Evolutionary conservation across 805 yeast species (phyloP).

Genomic region (Saccharomycopsis sp.): DNA sequence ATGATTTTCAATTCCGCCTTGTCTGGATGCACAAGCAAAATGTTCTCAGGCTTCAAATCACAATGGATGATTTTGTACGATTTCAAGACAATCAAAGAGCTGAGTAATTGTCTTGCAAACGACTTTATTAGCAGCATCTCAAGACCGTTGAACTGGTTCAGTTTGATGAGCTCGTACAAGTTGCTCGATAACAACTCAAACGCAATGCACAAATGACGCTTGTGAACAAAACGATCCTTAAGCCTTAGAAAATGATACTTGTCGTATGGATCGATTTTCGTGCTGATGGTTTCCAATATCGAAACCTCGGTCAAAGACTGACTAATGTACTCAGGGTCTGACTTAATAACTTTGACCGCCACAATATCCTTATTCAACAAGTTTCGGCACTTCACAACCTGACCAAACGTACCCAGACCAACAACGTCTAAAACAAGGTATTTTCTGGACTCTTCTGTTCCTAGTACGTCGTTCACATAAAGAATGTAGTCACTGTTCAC

Average conservation of each 20-base stretch:
- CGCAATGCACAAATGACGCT: slow-evolving; percentile 85
- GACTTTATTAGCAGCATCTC: slow-evolving; percentile 68
- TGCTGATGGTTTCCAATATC: slow-evolving; percentile 72
- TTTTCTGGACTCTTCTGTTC: slow-evolving; percentile 74
- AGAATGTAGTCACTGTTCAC: slow-evolving; percentile 83
- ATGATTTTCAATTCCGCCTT: slow-evolving; percentile 83
- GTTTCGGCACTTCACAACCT: slow-evolving; percentile 69
- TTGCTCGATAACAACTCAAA: slow-evolving; percentile 85
- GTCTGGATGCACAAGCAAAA: slow-evolving; percentile 68
- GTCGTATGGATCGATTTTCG: slow-evolving; percentile 58
- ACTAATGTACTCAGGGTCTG: slow-evolving; percentile 82
- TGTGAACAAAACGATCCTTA: slow-evolving; percentile 84
- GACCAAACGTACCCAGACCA: slow-evolving; percentile 98
- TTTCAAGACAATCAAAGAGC: slow-evolving; percentile 71
- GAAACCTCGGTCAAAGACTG: slow-evolving; percentile 89
- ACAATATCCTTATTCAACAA: slow-evolving; percentile 73
- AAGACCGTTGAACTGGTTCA: slow-evolving; percentile 88
- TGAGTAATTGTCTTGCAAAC: slow-evolving; percentile 73
- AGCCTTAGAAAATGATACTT: slow-evolving; percentile 68
- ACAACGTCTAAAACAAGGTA: slow-evolving; percentile 83
- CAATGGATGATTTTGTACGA: slow-evolving; percentile 85
- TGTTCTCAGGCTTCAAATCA: slow-evolving; percentile 95
- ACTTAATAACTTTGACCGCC: slow-evolving; percentile 91
- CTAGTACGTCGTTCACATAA: slow-evolving; percentile 89
- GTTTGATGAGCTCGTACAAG: slow-evolving; percentile 81